Percentiles rank a stretch among this genome's conserved stretches.
Evolutionary conservation across 345 rosid genomes (phyloP).

Genomic region (Murraya paniculata): DNA sequence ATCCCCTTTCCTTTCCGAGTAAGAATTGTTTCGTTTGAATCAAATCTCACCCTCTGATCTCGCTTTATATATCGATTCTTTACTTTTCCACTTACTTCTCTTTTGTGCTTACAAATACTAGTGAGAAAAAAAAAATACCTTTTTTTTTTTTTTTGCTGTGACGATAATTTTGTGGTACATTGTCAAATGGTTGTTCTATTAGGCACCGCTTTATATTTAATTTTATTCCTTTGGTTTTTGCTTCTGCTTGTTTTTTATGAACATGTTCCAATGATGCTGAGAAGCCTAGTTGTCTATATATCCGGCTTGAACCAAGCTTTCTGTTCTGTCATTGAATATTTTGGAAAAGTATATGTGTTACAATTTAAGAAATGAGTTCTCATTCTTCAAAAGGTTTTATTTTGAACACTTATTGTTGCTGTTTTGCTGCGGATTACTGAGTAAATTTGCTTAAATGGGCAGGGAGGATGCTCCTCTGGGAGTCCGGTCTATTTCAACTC

Average conservation of each 20-base stretch:
- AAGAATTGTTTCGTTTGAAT: conserved; percentile 10
- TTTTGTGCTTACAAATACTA: neutral
- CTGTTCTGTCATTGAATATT: neutral
- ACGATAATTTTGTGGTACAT: neutral
- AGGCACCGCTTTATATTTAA: neutral
- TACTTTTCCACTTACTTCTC: neutral
- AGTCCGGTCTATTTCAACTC: conserved; percentile 78
- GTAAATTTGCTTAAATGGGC: conserved; percentile 26
- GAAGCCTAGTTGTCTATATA: neutral
- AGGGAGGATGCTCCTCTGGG: conserved; percentile 82
- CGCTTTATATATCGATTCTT: neutral
- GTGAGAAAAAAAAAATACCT: too few relatives aligned
- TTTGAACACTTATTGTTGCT: neutral
- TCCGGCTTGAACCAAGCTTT: neutral
- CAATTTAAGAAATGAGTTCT: neutral
- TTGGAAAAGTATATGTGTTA: neutral
- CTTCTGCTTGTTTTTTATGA: neutral
- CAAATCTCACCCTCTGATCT: neutral
- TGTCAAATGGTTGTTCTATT: neutral
- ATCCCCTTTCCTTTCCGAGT: conserved; percentile 39
- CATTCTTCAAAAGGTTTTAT: neutral
- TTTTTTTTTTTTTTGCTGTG: too few relatives aligned
- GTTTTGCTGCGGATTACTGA: neutral
- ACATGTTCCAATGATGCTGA: neutral
- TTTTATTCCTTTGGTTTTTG: neutral